Conservation (phyloP, 140 eudicot genomes). For the Senecio squalidus region DNA sequence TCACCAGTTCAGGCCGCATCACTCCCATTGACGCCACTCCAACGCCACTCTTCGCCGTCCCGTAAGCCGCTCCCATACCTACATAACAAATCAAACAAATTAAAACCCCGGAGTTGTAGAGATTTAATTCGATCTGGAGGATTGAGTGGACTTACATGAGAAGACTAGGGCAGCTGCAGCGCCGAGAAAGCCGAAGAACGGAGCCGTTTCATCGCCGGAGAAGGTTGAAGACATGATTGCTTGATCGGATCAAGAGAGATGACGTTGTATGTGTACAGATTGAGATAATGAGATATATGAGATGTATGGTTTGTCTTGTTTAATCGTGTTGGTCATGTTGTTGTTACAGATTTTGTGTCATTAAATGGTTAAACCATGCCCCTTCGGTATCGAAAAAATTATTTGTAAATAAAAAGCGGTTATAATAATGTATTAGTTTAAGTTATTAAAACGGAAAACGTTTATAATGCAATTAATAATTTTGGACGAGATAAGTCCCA, state of each 20-base stretch:
- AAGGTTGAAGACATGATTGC: constrained; percentile 37
- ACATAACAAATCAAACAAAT: background rate
- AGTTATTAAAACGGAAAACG: no score
- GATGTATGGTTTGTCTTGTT: constrained; percentile 8
- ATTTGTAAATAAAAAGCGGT: no score
- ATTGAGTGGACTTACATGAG: constrained; percentile 34
- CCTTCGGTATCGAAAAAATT: no score
- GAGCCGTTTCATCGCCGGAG: constrained; percentile 56
- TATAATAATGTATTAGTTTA: no score
- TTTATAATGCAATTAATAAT: no score
- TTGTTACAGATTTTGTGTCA: no score
- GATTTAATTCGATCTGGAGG: constrained; percentile 1
- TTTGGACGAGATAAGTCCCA: no score
- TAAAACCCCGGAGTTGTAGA: background rate
- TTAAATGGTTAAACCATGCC: no score
- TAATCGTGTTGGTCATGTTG: constrained; percentile 1
- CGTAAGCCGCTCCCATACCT: constrained; percentile 81
- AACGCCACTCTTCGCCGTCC: constrained; percentile 67
- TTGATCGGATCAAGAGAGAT: constrained; percentile 16
- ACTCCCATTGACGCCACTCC: constrained; percentile 78
- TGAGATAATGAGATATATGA: background rate
- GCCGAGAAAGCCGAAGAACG: constrained; percentile 54
- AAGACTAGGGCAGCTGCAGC: constrained; percentile 60
- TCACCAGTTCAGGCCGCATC: constrained; percentile 65
- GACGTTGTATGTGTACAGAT: background rate